phyloP scores from a whole-genome alignment of 176 grass and related monocot species.

The Musa schizocarpa region DNA sequence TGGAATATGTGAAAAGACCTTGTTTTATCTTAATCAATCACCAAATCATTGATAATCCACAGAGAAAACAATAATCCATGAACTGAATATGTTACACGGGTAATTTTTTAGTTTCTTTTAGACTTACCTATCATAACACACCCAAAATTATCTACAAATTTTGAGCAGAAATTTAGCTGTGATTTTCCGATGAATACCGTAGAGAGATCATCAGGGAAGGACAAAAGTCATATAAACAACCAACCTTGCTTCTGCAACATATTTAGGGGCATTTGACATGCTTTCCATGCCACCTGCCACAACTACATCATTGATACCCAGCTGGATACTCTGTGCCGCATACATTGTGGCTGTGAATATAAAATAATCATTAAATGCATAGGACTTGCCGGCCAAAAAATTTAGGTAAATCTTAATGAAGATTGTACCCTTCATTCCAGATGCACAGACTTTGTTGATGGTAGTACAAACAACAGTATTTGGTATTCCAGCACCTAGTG shows the following conservation, averaged over 20 bases:
- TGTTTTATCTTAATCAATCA: too few species aligned
- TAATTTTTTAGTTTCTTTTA: too few species aligned
- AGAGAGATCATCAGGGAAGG: neutral
- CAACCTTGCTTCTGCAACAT: conserved; percentile 82
- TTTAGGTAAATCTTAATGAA: neutral
- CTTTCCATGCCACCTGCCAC: conserved; percentile 96
- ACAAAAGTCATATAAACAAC: neutral
- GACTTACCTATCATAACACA: too few species aligned
- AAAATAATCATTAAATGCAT: neutral
- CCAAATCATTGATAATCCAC: too few species aligned
- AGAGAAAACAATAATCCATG: too few species aligned
- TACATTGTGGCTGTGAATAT: conserved; percentile 60
- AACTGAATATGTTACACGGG: too few species aligned
- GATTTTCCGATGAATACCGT: too few species aligned
- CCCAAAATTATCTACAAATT: too few species aligned
- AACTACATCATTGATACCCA: conserved; percentile 83
- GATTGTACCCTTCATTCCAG: conserved; percentile 77
- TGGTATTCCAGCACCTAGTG: conserved; percentile 76
- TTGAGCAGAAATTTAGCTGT: too few species aligned
- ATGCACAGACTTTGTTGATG: conserved; percentile 89
- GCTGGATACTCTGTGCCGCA: conserved; percentile 72
- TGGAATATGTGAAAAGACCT: too few species aligned
- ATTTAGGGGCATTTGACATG: conserved; percentile 98
- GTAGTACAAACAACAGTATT: conserved; percentile 77
- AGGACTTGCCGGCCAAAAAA: neutral